These are phyloP conservation scores for Trichosporon faecale DNA, from an alignment of 1,284 basidiomycete genomes.

Conservation along the genomic window DNA sequence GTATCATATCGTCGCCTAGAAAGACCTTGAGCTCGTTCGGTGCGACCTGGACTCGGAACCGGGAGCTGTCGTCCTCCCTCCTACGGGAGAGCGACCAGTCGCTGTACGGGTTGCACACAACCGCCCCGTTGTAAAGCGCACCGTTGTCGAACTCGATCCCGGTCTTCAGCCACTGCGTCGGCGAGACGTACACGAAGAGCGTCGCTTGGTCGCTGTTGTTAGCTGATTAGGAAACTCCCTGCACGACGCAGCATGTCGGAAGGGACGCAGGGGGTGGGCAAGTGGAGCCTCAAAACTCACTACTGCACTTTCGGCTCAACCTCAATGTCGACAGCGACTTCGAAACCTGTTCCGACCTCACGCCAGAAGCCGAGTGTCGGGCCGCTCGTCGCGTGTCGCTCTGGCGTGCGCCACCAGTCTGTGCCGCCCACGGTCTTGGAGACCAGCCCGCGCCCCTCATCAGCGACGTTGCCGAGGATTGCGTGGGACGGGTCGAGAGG, in stretches of 20 bases:
- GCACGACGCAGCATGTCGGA: no score
- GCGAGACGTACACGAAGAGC: constrained; percentile 30
- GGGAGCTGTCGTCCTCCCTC: constrained; percentile 7
- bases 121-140: constrained; percentile 31
- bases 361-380: constrained; percentile 27
- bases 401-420: constrained; percentile 38
- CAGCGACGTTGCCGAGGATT: constrained; percentile 10
- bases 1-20: constrained; percentile 36
- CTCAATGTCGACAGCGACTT: constrained; percentile 30
- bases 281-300: constrained; percentile 22
- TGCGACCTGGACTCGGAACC: constrained; percentile 29
- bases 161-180: constrained; percentile 35
- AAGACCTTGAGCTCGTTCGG: constrained; percentile 23
- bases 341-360: constrained; percentile 24
- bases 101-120: constrained; percentile 35
- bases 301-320: constrained; percentile 23
- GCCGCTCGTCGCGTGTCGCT: constrained; percentile 26
- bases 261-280: no score
- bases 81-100: constrained; percentile 34
- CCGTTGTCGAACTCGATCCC: constrained; percentile 36
- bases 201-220: constrained; percentile 34
- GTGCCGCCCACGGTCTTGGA: constrained; percentile 21
- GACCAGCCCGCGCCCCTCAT: constrained; percentile 13
- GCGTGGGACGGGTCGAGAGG: constrained; percentile 3
- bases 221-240: neutral